phyloP scores from a whole-genome alignment of 768 basidiomycete genomes.

The Pleurotus sapidus region DNA sequence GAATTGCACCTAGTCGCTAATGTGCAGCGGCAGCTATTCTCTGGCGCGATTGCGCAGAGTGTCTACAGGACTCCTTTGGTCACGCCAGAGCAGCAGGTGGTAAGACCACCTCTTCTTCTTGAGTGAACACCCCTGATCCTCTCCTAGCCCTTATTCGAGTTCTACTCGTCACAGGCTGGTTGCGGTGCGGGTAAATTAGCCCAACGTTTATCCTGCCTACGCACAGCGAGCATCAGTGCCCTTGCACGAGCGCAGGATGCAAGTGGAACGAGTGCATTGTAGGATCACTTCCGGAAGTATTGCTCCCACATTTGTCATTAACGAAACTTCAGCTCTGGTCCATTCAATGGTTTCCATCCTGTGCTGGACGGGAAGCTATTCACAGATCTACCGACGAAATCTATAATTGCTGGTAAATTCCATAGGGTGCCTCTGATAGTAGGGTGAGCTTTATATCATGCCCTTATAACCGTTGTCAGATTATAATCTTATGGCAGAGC shows the following conservation, averaged over 20 bases:
- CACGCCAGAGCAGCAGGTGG: constrained; percentile 48
- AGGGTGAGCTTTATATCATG: constrained; percentile 36
- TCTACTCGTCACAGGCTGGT: constrained; percentile 45
- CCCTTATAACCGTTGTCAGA: neutral
- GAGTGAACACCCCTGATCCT: neutral
- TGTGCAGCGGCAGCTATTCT: constrained; percentile 38
- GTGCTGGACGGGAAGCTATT: constrained; percentile 54
- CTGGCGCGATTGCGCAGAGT: constrained; percentile 60
- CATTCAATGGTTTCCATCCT: constrained; percentile 44
- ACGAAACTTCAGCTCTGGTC: neutral
- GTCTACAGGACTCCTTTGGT: constrained; percentile 52
- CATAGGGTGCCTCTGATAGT: constrained; percentile 54
- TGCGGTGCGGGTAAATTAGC: constrained; percentile 37
- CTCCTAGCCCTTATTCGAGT: constrained; percentile 48
- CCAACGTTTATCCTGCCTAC: constrained; percentile 42
- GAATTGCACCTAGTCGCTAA: constrained; percentile 57
- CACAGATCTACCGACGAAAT: constrained; percentile 45
- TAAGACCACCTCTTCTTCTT: constrained; percentile 19
- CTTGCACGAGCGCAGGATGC: constrained; percentile 55
- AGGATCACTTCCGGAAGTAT: constrained; percentile 13
- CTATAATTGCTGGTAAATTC: constrained; percentile 43
- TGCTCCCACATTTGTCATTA: neutral
- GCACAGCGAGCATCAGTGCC: constrained; percentile 47
- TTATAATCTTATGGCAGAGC: constrained; percentile 26
- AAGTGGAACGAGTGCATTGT: constrained; percentile 38